Evolutionary conservation across 148 eudicot genomes (phyloP), one percentile per base, ranked within the genome.

Genomic region (Linanthus parryae): DNA sequence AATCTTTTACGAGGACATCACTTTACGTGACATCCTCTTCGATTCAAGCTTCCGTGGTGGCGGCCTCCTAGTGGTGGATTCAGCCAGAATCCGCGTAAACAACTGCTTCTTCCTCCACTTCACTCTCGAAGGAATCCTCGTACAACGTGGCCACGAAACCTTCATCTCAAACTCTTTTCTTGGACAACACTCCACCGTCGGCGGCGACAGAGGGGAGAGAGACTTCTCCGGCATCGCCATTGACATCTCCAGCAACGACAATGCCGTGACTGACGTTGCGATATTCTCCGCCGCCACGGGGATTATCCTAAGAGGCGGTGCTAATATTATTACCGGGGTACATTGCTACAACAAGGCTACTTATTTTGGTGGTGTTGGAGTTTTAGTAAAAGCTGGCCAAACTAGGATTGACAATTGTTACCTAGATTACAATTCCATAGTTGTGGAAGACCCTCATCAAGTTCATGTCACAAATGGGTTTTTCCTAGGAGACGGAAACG

Each of bases 291-390:
- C 72, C 0, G 63, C 66, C 7, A 59, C 29, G 0, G 75, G 75
- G 2, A 58, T 75, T 3, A 27, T 59, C 0, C 8, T 75, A 3
- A 54, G 75, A 34, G 72, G 76, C 2, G 44, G 43, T 9, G 80
- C 80, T 34, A 75, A 71, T 21, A 63, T 71, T 5, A 13, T 70
- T 50, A 70, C 72, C 12, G 75, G 80, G 24, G 76, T 67, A 10
- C 80, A 75, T 49, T 75, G 76, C 42, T 75, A 75, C 44, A 71
- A 71, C 52, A 75, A 75, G 44, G 80, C 80, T 1, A 60, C 76
- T 1, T 50, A 0, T 37, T 75, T 70, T 35, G 75, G 80, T 2
- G 80, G 80, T 2, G 60, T 71, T 0, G 75, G 80, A 1, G 67
- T 75, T 46, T 24, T 66, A 16, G 66, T 70, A 5, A 63, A 67